These are phyloP conservation scores for Adenanthera pavonina DNA, from an alignment of 306 rosid species.

Conservation along the genomic window DNA sequence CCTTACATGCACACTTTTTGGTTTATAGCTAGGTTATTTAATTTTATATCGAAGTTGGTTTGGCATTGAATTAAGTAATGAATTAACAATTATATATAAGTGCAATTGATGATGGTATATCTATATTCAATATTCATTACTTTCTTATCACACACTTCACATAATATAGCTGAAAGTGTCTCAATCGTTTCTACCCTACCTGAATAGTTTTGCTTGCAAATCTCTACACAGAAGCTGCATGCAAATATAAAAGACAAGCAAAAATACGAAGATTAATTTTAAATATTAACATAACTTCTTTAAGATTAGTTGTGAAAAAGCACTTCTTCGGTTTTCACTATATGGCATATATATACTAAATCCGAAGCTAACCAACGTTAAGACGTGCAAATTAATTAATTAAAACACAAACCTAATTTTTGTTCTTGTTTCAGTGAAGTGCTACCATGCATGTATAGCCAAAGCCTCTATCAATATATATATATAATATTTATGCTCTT, in stretches of 20 bases:
- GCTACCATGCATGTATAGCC: too few relatives aligned
- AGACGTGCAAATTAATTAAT: too few relatives aligned
- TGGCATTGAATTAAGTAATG: constrained; percentile 19
- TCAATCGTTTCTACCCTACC: constrained; percentile 28
- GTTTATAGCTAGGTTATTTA: neutral
- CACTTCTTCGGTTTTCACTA: neutral
- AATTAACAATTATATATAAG: neutral
- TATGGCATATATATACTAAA: neutral
- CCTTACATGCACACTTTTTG: too few relatives aligned
- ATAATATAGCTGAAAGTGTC: constrained; percentile 18
- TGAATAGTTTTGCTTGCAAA: neutral
- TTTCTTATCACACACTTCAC: constrained; percentile 48
- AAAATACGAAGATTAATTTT: too few relatives aligned
- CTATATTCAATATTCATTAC: constrained; percentile 23
- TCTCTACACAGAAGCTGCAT: neutral
- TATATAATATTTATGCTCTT: too few relatives aligned
- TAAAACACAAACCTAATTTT: neutral
- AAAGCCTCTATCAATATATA: too few relatives aligned
- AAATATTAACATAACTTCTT: too few relatives aligned
- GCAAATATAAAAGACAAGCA: too few relatives aligned
- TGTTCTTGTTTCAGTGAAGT: neutral
- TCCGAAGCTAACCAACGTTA: neutral
- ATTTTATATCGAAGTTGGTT: constrained; percentile 14
- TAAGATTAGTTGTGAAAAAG: neutral
- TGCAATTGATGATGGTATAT: neutral